Conservation (phyloP, 2,329 filamentous ascomycete species). For the Epichloe scottii region DNA sequence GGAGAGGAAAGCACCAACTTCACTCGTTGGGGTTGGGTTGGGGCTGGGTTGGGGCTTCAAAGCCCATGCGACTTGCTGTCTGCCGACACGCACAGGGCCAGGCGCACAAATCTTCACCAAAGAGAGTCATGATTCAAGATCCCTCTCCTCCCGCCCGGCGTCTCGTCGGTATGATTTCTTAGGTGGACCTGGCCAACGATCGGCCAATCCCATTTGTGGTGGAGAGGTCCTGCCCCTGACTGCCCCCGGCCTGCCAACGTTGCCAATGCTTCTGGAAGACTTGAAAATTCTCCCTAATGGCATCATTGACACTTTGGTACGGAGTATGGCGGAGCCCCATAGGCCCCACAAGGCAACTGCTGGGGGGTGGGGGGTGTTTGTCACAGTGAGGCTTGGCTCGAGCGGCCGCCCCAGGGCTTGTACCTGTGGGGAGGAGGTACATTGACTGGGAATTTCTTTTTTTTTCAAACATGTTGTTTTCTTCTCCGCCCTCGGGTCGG, state of each 20-base stretch:
- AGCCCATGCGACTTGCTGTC: neutral
- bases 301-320: conserved; percentile 9
- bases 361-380: neutral
- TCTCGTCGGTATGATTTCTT: conserved; percentile 13
- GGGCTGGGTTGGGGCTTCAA: neutral
- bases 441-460: conserved; percentile 1
- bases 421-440: conserved; percentile 21
- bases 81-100: neutral
- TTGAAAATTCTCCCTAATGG: conserved; percentile 13
- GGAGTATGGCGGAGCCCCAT: neutral
- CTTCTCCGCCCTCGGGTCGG: neutral
- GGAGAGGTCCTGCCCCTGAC: conserved; percentile 3
- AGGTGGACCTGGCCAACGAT: neutral
- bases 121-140: conserved; percentile 3
- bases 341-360: neutral
- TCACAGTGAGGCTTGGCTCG: neutral
- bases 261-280: conserved; percentile 18
- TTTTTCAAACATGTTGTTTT: neutral
- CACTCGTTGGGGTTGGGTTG: neutral
- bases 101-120: neutral
- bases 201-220: conserved; percentile 17
- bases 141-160: conserved; percentile 9
- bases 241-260: neutral
- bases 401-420: conserved; percentile 3
- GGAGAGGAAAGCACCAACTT: neutral